Evolutionary conservation across 768 basidiomycete species (phyloP).

Genomic region (Boletus bicolor): DNA sequence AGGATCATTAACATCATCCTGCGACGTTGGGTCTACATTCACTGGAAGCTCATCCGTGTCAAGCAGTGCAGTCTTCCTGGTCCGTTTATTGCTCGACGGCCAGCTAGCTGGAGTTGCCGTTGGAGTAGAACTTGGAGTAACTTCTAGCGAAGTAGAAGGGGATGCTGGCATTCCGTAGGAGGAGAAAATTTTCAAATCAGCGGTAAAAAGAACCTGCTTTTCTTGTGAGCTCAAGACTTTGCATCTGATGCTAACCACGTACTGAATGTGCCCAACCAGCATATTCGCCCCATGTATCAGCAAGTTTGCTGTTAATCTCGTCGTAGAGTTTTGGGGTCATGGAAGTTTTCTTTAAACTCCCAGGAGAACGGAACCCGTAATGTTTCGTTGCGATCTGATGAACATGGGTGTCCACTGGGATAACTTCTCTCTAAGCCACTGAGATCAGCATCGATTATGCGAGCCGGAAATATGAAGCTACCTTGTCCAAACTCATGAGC

Average conservation of each 20-base stretch:
- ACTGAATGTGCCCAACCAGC: constrained; percentile 93
- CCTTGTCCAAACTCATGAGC: constrained; percentile 91
- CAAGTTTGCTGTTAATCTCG: constrained; percentile 59
- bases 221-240: background rate
- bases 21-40: background rate
- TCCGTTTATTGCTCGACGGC: constrained; percentile 36
- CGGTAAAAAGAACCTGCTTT: constrained; percentile 66
- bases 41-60: constrained; percentile 13
- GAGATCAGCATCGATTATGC: constrained; percentile 4
- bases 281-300: constrained; percentile 71
- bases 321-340: constrained; percentile 81
- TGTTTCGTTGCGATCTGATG: constrained; percentile 82
- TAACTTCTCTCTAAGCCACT: constrained; percentile 63
- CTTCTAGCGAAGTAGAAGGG: constrained; percentile 8
- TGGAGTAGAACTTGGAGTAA: constrained; percentile 21
- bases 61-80: constrained; percentile 8
- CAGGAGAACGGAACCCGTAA: constrained; percentile 58
- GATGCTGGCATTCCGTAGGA: constrained; percentile 46
- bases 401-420: constrained; percentile 97
- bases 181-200: constrained; percentile 68
- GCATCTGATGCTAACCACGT: constrained; percentile 18
- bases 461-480: constrained; percentile 28
- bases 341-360: constrained; percentile 41
- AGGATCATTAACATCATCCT: background rate
- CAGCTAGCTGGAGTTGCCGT: constrained; percentile 31